Conservation (phyloP, 2,329 filamentous ascomycete genomes). For the Claviceps sp. region DNA sequence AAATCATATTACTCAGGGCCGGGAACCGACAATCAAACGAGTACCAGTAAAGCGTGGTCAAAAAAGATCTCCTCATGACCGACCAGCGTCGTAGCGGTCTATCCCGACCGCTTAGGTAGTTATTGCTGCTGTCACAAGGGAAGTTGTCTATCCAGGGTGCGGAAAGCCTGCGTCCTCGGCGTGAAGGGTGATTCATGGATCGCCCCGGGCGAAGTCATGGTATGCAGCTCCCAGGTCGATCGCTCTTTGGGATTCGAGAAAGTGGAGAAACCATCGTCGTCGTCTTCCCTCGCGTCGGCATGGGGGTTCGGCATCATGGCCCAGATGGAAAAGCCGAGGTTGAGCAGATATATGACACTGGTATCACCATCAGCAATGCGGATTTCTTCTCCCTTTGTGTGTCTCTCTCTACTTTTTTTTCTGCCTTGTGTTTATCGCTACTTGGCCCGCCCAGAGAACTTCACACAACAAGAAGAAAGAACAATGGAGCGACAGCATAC, state of each 20-base stretch:
- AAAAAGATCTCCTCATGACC: not conserved
- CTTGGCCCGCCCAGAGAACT: not conserved
- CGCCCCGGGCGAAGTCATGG: conserved; percentile 26
- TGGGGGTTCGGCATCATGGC: conserved; percentile 42
- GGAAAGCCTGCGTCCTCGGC: conserved; percentile 54
- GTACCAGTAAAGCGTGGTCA: not conserved
- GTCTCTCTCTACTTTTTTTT: too few species aligned
- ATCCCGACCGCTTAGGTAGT: not conserved
- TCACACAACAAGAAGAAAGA: not conserved
- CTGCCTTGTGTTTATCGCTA: not conserved
- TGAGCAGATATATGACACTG: conserved; percentile 47
- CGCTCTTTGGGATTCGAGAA: conserved; percentile 24
- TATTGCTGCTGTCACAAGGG: conserved; percentile 30
- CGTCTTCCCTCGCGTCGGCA: conserved; percentile 31
- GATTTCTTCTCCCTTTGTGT: too few species aligned
- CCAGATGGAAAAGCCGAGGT: conserved; percentile 45
- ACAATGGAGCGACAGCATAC: conserved; percentile 17
- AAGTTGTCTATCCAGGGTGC: conserved; percentile 45
- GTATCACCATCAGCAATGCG: not conserved
- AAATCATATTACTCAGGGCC: too few species aligned
- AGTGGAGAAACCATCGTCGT: conserved; percentile 27
- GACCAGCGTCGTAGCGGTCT: not conserved
- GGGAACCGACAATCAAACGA: not conserved
- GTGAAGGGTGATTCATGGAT: conserved; percentile 37
- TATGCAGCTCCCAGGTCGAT: conserved; percentile 45